These are phyloP conservation scores for Cladorrhinum sp. DNA, from an alignment of 2,329 filamentous ascomycete species.

Conservation along the genomic window DNA sequence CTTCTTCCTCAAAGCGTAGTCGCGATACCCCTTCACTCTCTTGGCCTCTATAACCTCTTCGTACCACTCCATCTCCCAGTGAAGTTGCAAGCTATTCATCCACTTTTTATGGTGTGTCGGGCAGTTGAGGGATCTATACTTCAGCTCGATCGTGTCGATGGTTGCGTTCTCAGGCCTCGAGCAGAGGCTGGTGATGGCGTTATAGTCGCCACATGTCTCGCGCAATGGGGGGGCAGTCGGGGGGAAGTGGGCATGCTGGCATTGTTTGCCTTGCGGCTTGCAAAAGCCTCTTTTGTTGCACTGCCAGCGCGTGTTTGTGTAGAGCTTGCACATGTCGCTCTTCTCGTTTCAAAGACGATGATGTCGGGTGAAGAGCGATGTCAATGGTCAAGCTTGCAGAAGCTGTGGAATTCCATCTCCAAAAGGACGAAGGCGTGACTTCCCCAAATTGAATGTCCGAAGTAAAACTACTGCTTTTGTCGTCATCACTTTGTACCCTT, in stretches of 20 bases:
- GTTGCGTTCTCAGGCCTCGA: not conserved
- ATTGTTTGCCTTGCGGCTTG: not conserved
- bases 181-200: not conserved
- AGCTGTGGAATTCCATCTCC: no score
- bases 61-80: slow-evolving; percentile 5
- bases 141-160: not conserved
- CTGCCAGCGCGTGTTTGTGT: slow-evolving; percentile 4
- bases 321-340: not conserved
- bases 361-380: not conserved
- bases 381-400: no score
- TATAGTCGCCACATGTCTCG: not conserved
- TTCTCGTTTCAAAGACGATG: not conserved
- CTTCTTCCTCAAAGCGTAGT: not conserved
- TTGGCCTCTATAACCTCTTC: slow-evolving; percentile 1
- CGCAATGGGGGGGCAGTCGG: not conserved
- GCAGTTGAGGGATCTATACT: not conserved
- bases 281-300: not conserved
- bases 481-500: not conserved
- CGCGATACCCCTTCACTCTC: not conserved
- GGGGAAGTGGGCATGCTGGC: not conserved
- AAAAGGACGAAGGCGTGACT: no score
- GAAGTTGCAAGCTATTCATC: not conserved
- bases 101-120: not conserved
- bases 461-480: not conserved
- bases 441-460: no score